Base-by-base conservation (phyloP, 495 filamentous ascomycete species). In the Xylaria scruposa region DNA sequence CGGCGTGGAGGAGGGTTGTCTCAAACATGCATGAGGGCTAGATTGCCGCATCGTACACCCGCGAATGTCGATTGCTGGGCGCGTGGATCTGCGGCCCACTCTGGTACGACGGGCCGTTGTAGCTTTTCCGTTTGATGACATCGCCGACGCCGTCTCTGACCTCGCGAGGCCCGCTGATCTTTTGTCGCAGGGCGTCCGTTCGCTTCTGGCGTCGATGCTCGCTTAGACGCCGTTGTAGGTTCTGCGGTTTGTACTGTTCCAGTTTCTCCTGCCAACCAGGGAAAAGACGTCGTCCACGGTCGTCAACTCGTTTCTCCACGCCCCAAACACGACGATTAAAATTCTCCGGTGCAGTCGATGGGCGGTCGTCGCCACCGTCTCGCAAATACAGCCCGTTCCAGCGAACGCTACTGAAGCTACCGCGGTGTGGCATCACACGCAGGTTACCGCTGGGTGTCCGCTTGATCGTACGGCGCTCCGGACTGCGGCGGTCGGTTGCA, bases 151-250 rank as follows among this genome's bases (percentile, higher is more conserved):
- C 86, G 63, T 86, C 84, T 61, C 83, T 76, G 29, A 88, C 84
- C 44, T 84, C 85, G 40, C 79, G 77, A 5, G 87, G 87, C 0
- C 78, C 79, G 60, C 83, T 85, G 44, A 97, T 97, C 73, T 86
- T 92, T 68, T 87, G 84, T 75, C 92, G 88, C 66, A 97, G 83
- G 73, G 83, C 85, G 67, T 91, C 85, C 59, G 90, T 87, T 67
- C 90, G 82, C 73, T 88, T 90, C 80, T 93, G 92, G 33, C 89
- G 86, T 54, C 88, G 85, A 74, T 83, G 80, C 77, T 91, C 89
- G 72, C 89, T 90, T 65, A 88, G 75, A 69, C 88, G 85, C 47
- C 88, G 84, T 46, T 91, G 77, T 42, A 86, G 67, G 44, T 83
- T 85, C 54, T 85, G 83, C 67, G 77, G 77, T 24, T 65, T 74